Conservation (phyloP, 202 grass and related monocot genomes). For the Elaeis oleifera region DNA sequence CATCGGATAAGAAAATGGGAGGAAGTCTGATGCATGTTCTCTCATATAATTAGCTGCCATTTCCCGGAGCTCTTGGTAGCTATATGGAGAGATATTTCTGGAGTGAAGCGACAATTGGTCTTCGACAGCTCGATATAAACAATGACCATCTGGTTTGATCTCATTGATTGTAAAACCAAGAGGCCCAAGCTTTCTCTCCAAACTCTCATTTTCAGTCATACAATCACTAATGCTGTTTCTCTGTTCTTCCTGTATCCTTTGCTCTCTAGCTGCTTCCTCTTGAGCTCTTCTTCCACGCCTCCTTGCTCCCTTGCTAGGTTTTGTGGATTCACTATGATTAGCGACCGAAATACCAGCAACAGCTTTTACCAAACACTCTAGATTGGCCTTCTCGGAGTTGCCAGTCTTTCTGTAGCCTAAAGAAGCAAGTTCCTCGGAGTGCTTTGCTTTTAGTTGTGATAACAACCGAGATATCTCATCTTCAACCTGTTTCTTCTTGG, state of each 20-base stretch:
- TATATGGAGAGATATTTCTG: not conserved
- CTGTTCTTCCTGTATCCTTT: slow-evolving; percentile 21
- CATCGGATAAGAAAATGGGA: too few species aligned
- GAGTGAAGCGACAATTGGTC: slow-evolving; percentile 12
- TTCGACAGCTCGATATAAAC: slow-evolving; percentile 18
- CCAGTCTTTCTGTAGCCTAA: not conserved
- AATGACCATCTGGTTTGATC: slow-evolving; percentile 21
- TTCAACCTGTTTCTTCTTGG: slow-evolving; percentile 19
- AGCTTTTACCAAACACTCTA: slow-evolving; percentile 10
- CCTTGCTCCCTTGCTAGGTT: slow-evolving; percentile 6
- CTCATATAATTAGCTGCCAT: too few species aligned
- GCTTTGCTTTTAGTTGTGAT: slow-evolving; percentile 10
- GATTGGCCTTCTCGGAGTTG: not conserved
- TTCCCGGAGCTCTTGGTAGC: too few species aligned
- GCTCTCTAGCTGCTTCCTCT: slow-evolving; percentile 18
- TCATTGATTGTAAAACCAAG: slow-evolving; percentile 19
- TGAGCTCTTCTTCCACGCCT: slow-evolving; percentile 12
- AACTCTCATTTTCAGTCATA: slow-evolving; percentile 16
- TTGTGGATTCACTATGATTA: not conserved
- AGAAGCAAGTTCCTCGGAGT: not conserved
- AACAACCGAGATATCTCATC: slow-evolving; percentile 13
- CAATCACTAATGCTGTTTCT: slow-evolving; percentile 18
- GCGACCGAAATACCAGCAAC: slow-evolving; percentile 1
- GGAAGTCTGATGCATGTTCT: too few species aligned
- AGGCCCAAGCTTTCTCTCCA: slow-evolving; percentile 13